Evolutionary conservation across 805 yeast genomes (phyloP).

Genomic region (Cyberlindnera misumaiensis): DNA sequence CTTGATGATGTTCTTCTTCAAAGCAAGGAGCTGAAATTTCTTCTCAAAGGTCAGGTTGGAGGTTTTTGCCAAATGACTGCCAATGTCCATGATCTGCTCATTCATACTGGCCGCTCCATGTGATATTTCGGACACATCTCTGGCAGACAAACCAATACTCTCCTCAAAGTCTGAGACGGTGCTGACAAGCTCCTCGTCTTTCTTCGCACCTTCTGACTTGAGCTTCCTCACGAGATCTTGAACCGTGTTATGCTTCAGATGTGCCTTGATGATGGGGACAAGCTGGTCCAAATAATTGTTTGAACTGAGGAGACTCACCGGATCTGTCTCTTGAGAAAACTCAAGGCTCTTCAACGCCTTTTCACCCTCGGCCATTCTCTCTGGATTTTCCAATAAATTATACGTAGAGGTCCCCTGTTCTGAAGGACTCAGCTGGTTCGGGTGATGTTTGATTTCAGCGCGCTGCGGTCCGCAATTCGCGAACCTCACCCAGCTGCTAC

Average conservation of each 20-base stretch:
- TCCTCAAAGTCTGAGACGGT: constrained; percentile 57
- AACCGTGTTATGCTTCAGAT: constrained; percentile 47
- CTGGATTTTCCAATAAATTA: too few species aligned
- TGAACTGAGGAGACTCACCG: constrained; percentile 28
- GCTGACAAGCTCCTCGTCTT: constrained; percentile 56
- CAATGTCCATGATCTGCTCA: constrained; percentile 49
- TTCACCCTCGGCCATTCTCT: background rate
- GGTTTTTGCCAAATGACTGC: constrained; percentile 50
- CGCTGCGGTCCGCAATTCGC: too few species aligned
- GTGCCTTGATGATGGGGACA: constrained; percentile 65
- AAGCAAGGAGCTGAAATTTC: constrained; percentile 51
- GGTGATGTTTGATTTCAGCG: too few species aligned
- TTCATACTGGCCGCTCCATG: constrained; percentile 49
- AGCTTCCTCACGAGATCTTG: constrained; percentile 50
- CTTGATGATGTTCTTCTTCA: constrained; percentile 57
- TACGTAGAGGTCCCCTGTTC: too few species aligned
- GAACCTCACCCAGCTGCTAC: too few species aligned
- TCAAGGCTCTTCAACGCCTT: constrained; percentile 9
- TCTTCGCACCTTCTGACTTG: constrained; percentile 48
- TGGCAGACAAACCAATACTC: constrained; percentile 50
- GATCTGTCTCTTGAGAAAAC: constrained; percentile 20
- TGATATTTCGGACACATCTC: constrained; percentile 56
- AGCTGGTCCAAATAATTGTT: constrained; percentile 75
- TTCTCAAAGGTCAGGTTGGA: constrained; percentile 58
- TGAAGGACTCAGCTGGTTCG: too few species aligned